These are phyloP conservation scores for Chionographis japonica DNA, from an alignment of 106 monocot species.

Conservation along the genomic window DNA sequence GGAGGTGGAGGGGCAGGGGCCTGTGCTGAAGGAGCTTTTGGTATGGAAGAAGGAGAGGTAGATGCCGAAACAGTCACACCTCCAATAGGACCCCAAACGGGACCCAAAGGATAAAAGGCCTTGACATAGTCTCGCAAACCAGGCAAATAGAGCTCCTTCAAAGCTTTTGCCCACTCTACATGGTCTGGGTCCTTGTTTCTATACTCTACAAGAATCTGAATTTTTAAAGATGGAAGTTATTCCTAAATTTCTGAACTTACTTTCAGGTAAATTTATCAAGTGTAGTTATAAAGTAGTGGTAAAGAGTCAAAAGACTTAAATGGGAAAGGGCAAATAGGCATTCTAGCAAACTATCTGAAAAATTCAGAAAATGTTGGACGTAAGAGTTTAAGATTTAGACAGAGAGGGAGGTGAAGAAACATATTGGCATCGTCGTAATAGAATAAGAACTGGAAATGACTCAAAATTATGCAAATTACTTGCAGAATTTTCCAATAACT, in stretches of 20 bases:
- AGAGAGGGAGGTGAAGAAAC: too few species aligned
- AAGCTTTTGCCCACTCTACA: slow-evolving; percentile 73
- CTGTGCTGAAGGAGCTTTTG: slow-evolving; percentile 25
- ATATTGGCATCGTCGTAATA: too few species aligned
- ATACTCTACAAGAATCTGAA: slow-evolving; percentile 68
- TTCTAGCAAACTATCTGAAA: too few species aligned
- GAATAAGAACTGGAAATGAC: too few species aligned
- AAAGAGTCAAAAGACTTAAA: too few species aligned
- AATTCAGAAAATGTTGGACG: too few species aligned
- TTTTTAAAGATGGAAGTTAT: background rate
- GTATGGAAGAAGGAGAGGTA: slow-evolving; percentile 16
- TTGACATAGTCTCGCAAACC: slow-evolving; percentile 67
- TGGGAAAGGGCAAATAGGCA: too few species aligned
- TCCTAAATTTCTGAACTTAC: background rate
- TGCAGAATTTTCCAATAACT: too few species aligned
- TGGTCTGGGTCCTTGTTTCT: slow-evolving; percentile 63
- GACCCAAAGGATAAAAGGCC: slow-evolving; percentile 52
- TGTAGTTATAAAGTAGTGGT: too few species aligned
- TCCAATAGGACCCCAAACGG: slow-evolving; percentile 34
- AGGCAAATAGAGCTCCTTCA: slow-evolving; percentile 69
- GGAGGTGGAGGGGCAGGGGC: slow-evolving; percentile 50
- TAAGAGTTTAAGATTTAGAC: too few species aligned
- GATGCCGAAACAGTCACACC: slow-evolving; percentile 12
- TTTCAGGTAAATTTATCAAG: too few species aligned
- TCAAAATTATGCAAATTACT: too few species aligned